Evolutionary conservation across 2,329 filamentous ascomycete species (phyloP).

Genomic region (Calonectria hawksworthii): DNA sequence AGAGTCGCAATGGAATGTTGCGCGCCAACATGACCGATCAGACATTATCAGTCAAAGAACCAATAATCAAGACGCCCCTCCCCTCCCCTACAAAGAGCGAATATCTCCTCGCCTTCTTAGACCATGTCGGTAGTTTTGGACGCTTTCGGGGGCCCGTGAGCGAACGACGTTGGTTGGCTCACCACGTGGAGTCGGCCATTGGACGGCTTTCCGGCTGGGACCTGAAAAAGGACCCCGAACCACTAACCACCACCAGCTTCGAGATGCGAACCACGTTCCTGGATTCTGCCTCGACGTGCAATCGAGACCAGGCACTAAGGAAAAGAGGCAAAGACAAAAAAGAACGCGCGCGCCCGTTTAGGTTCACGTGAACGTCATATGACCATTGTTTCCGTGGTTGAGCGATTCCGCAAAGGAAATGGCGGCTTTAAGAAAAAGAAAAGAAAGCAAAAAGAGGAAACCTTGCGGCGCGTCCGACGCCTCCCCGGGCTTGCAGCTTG

Average conservation of each 20-base stretch:
- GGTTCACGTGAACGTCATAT: neutral
- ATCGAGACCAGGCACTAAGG: neutral
- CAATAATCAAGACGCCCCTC: neutral
- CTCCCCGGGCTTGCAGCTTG: neutral
- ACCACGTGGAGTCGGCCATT: constrained; percentile 44
- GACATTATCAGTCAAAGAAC: neutral
- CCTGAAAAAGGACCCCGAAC: neutral
- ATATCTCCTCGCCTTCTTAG: constrained; percentile 27
- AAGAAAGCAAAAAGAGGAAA: neutral
- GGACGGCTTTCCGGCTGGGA: constrained; percentile 22
- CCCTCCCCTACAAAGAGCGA: neutral
- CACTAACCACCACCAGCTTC: constrained; percentile 10
- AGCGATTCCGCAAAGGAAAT: neutral
- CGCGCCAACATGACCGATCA: neutral
- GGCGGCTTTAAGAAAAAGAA: neutral
- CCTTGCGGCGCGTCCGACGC: neutral
- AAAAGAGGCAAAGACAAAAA: neutral
- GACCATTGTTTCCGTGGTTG: neutral
- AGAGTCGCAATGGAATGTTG: neutral
- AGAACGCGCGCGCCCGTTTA: neutral
- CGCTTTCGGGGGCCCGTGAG: constrained; percentile 9
- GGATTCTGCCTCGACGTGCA: neutral
- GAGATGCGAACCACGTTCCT: neutral
- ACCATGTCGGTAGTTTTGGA: constrained; percentile 16
- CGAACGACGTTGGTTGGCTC: constrained; percentile 32